A percentile compares a stretch with the other conserved stretches of the same genome.
Conservation (phyloP, 495 filamentous ascomycete species). For the Hypoxylon lenormandii region DNA sequence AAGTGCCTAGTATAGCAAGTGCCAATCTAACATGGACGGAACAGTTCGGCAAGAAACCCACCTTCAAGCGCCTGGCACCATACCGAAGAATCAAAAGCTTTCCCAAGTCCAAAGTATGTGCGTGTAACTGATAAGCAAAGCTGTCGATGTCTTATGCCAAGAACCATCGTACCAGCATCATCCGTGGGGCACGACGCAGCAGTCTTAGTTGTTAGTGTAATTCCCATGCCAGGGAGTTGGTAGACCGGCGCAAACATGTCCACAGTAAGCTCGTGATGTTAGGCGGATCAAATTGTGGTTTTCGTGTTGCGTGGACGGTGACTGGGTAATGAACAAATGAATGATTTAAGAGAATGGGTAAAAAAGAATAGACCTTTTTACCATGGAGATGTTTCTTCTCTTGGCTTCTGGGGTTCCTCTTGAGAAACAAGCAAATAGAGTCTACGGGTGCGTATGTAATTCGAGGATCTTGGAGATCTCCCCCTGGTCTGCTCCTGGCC, state of each 20-base stretch:
- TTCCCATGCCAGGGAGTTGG: constrained; percentile 41
- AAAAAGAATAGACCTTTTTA: constrained; percentile 7
- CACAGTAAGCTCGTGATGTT: constrained; percentile 46
- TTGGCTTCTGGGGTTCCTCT: background rate
- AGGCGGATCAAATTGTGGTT: constrained; percentile 1
- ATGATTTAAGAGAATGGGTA: background rate
- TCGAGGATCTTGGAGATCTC: constrained; percentile 43
- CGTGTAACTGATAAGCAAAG: constrained; percentile 40
- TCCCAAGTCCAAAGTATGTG: constrained; percentile 14
- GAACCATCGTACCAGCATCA: constrained; percentile 36
- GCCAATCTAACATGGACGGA: constrained; percentile 11
- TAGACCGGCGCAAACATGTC: constrained; percentile 42
- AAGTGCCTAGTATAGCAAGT: constrained; percentile 7
- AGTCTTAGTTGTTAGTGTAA: constrained; percentile 38
- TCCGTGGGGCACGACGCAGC: constrained; percentile 42
- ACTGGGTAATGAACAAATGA: constrained; percentile 10
- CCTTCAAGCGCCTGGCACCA: constrained; percentile 6
- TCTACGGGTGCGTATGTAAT: constrained; percentile 11
- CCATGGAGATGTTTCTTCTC: constrained; percentile 17
- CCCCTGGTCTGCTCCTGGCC: too few species aligned
- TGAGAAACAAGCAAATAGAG: constrained; percentile 30
- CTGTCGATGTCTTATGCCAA: constrained; percentile 39
- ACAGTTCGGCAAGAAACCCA: constrained; percentile 19
- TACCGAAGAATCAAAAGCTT: constrained; percentile 15
- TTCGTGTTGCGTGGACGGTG: constrained; percentile 17